phyloP scores from a whole-genome alignment of 2,329 filamentous ascomycete genomes.

The Fusarium sp. region DNA sequence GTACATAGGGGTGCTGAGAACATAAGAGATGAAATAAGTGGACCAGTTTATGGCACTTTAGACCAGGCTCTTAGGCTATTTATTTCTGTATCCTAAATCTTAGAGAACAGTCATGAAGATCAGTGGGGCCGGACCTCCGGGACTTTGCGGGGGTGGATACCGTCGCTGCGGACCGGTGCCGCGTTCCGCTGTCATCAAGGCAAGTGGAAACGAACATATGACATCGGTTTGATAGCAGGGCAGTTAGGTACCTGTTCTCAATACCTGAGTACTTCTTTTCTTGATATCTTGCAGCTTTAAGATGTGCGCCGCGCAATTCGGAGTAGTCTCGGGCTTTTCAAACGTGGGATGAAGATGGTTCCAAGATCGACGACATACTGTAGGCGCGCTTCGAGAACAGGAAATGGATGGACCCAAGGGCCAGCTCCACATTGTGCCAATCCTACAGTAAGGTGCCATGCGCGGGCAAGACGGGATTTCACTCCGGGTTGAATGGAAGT shows the following conservation, averaged over 20 bases:
- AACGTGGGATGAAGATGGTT: not conserved
- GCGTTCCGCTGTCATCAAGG: conserved; percentile 7
- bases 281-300: not conserved
- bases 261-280: not conserved
- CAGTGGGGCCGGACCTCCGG: conserved; percentile 13
- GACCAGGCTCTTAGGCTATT: not conserved
- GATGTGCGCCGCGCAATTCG: conserved; percentile 13
- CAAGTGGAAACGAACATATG: not conserved
- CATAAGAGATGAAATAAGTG: not conserved
- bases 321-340: conserved; percentile 27
- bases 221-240: not conserved
- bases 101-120: no score
- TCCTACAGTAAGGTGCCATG: not conserved
- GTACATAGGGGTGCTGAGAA: not conserved
- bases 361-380: conserved; percentile 8
- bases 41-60: not conserved
- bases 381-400: conserved; percentile 6
- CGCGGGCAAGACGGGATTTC: conserved; percentile 14
- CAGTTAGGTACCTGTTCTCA: not conserved
- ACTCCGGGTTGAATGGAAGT: not conserved
- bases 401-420: not conserved
- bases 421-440: conserved; percentile 6
- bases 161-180: not conserved
- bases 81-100: not conserved
- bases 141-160: conserved; percentile 7